These are phyloP conservation scores for Ophiostoma ips DNA, from an alignment of 2,329 filamentous ascomycete genomes.

Conservation along the genomic window DNA sequence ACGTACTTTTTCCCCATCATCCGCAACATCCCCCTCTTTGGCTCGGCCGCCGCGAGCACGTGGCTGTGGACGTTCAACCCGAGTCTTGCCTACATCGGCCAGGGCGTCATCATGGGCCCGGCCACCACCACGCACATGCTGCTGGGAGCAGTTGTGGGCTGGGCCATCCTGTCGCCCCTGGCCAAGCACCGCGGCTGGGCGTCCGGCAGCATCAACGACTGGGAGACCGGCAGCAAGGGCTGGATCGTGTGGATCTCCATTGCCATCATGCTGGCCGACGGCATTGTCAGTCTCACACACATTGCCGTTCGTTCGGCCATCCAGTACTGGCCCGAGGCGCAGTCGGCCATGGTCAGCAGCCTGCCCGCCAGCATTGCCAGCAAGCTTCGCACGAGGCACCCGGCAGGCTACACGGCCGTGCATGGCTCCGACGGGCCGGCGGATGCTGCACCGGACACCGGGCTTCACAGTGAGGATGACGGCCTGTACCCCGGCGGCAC, in stretches of 20 bases:
- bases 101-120: conserved; percentile 97
- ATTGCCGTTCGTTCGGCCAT: conserved; percentile 41
- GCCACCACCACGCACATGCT: conserved; percentile 94
- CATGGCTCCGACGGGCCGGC: not conserved
- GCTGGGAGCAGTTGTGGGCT: conserved; percentile 74
- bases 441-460: conserved; percentile 1
- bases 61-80: conserved; percentile 98
- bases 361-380: not conserved
- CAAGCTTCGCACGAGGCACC: conserved; percentile 1
- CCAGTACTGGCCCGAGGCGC: conserved; percentile 8
- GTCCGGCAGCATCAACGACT: conserved; percentile 70
- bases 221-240: conserved; percentile 86
- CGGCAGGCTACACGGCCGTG: conserved; percentile 15
- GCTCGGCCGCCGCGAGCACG: conserved; percentile 52
- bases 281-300: conserved; percentile 75
- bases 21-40: conserved; percentile 78
- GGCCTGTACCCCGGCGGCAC: not conserved
- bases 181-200: conserved; percentile 83
- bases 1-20: conserved; percentile 85
- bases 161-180: conserved; percentile 79
- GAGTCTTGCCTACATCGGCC: conserved; percentile 90
- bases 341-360: not conserved
- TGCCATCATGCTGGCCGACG: conserved; percentile 93
- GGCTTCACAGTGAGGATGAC: conserved; percentile 8
- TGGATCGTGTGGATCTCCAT: conserved; percentile 98